phyloP scores from a whole-genome alignment of 371 early-diverging fungal species.

The Mortierella sp. region DNA sequence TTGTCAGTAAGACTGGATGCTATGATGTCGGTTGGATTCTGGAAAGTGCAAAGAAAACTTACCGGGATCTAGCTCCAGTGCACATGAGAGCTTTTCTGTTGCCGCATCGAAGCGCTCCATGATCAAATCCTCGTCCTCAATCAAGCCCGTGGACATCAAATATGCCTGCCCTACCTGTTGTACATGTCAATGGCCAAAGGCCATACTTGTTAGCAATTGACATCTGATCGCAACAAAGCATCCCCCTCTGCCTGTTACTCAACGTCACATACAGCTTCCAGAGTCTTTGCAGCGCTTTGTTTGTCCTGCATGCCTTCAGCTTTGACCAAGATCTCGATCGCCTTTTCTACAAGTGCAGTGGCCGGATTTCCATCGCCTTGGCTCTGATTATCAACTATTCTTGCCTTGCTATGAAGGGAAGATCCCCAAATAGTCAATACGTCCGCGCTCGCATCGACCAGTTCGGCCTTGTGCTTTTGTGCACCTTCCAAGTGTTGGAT shows the following conservation, averaged over 20 bases:
- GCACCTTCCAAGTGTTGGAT: conserved; percentile 34
- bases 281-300: conserved; percentile 29
- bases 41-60: not conserved
- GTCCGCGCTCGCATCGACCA: conserved; percentile 33
- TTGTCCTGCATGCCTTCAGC: conserved; percentile 41
- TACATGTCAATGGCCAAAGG: not conserved
- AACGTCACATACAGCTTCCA: conserved; percentile 32
- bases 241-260: no score
- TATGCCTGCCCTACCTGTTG: conserved; percentile 53
- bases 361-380: conserved; percentile 28
- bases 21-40: no score
- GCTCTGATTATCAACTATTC: conserved; percentile 16
- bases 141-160: conserved; percentile 50
- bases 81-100: conserved; percentile 40
- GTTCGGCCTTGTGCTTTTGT: conserved; percentile 10
- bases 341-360: conserved; percentile 20
- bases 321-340: conserved; percentile 35
- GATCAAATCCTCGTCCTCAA: conserved; percentile 48
- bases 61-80: conserved; percentile 48
- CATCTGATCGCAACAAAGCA: no score
- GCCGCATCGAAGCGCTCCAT: conserved; percentile 53
- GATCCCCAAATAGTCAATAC: conserved; percentile 39
- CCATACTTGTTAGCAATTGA: no score
- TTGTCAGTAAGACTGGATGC: no score
- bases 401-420: conserved; percentile 37